Evolutionary conservation across 805 yeast genomes (phyloP).

Genomic region (Debaryomyces tyrocola): DNA sequence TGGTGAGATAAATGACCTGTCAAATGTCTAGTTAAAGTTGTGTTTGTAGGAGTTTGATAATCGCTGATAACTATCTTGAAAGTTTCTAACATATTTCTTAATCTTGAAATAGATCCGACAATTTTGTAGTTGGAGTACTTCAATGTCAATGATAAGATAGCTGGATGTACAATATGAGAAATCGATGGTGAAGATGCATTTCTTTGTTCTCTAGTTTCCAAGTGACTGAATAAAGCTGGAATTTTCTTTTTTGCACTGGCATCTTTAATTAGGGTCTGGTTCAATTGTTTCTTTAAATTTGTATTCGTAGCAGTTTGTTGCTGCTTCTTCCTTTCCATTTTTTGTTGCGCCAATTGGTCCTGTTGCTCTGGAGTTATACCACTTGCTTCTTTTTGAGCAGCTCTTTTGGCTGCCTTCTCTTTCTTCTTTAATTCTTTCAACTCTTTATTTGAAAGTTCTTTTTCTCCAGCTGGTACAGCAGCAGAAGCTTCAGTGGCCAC

Average conservation of each 20-base stretch:
- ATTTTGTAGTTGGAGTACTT: slow-evolving; percentile 80
- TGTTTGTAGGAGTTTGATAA: slow-evolving; percentile 81
- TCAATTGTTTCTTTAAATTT: slow-evolving; percentile 54
- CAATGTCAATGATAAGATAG: slow-evolving; percentile 73
- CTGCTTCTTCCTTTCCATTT: slow-evolving; percentile 41
- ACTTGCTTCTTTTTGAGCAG: slow-evolving; percentile 75
- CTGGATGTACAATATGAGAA: slow-evolving; percentile 80
- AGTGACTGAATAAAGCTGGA: slow-evolving; percentile 72
- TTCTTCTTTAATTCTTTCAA: slow-evolving; percentile 82
- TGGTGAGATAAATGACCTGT: slow-evolving; percentile 88
- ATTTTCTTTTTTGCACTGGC: slow-evolving; percentile 41
- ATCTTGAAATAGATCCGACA: slow-evolving; percentile 87
- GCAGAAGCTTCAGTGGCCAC: neutral
- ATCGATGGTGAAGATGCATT: slow-evolving; percentile 55
- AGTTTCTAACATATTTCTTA: slow-evolving; percentile 79
- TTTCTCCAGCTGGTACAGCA: neutral
- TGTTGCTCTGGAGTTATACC: slow-evolving; percentile 54
- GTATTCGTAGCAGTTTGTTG: slow-evolving; percentile 47
- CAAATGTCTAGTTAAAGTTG: slow-evolving; percentile 82
- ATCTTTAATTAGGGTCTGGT: slow-evolving; percentile 49
- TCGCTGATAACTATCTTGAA: slow-evolving; percentile 78
- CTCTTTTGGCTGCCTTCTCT: slow-evolving; percentile 90
- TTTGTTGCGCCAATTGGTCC: slow-evolving; percentile 40
- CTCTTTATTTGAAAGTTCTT: slow-evolving; percentile 66
- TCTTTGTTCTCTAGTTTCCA: slow-evolving; percentile 78